Base-by-base conservation (phyloP, 1,284 basidiomycete species). In the Caloboletus firmus region DNA sequence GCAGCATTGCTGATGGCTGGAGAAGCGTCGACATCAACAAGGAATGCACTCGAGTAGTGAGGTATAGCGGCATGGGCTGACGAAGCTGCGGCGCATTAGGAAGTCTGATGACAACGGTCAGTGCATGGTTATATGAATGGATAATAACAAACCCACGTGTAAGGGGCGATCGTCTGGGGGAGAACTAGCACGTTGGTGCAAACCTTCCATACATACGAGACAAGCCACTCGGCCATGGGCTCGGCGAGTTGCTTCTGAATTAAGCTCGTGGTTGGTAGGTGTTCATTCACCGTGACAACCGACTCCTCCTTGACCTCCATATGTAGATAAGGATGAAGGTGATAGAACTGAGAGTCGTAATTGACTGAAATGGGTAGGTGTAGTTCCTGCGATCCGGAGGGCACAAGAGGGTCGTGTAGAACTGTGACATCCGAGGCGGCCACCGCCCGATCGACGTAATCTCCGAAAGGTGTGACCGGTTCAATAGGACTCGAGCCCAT, bases 1-100 rank as follows among this genome's bases (percentile, higher is more conserved):
- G 74, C 60, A 93, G 78, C 49, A 93, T 80, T 24, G 86, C 89
- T 5, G 89, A 89, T 0, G 90, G 89, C 62, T 91, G 88, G 47
- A 94, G 76, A 39, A 91, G 76, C 24, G 91, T 94, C 7, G 89
- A 89, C 52, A 90, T 77, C 54, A 91, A 66, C 60, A 91, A 72
- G 9, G 85, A 85, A 62, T 89, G 88, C 31, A 88, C 78, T 11
- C 84, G 81, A n/a, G 77, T 71, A n/a, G 80, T 76, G 52, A 91
- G 73, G 61, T 54, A 69, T 62, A 54, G 60, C 67, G 40, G 82
- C 59, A 65, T 80, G 79, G 51, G 74, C 68, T 61, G 76, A 65
- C 52, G 67, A 53, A 55, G 70, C 55, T 62, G 69, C 65, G 59
- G 72, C 56, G 52, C 73, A 73, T 59, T 61, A 18, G 60, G 62